Percentiles rank a stretch among this genome's conserved stretches.
phyloP scores from a whole-genome alignment of 768 basidiomycete species.

The Pholiota molesta region DNA sequence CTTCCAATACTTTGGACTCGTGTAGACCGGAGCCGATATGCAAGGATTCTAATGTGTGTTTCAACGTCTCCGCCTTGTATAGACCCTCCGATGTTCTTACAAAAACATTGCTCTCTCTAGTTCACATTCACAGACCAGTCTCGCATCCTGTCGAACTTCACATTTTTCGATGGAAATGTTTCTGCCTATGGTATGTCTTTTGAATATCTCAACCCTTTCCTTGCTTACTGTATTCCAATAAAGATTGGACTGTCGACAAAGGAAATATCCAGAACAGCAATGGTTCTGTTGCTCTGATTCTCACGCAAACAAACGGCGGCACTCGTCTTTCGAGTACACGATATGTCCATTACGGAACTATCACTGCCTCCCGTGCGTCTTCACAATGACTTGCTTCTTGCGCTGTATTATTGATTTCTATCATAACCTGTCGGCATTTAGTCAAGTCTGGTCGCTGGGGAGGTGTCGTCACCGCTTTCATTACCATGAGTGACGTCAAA shows the following conservation, averaged over 20 bases:
- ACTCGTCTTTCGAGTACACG: conserved; percentile 79
- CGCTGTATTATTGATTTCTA: background rate
- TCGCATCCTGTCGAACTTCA: conserved; percentile 65
- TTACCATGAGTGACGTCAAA: conserved; percentile 83
- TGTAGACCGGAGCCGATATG: conserved; percentile 78
- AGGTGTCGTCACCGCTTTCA: conserved; percentile 84
- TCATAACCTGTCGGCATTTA: conserved; percentile 24
- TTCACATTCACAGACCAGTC: conserved; percentile 66
- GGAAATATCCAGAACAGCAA: conserved; percentile 70
- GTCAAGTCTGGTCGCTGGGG: conserved; percentile 81
- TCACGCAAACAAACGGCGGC: conserved; percentile 74
- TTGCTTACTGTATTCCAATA: background rate
- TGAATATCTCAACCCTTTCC: background rate
- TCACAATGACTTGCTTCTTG: background rate
- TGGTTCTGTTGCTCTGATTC: conserved; percentile 67
- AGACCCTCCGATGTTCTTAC: background rate
- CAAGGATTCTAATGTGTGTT: conserved; percentile 55
- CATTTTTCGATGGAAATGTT: conserved; percentile 75
- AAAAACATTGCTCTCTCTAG: conserved; percentile 33
- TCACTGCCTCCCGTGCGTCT: conserved; percentile 61
- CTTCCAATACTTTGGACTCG: conserved; percentile 63
- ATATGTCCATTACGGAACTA: conserved; percentile 80
- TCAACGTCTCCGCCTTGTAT: background rate
- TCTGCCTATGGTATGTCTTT: conserved; percentile 56
- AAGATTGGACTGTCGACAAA: conserved; percentile 74